These are phyloP conservation scores for Hypomyces perniciosus DNA, from an alignment of 2,329 filamentous ascomycete species.

Conservation along the genomic window DNA sequence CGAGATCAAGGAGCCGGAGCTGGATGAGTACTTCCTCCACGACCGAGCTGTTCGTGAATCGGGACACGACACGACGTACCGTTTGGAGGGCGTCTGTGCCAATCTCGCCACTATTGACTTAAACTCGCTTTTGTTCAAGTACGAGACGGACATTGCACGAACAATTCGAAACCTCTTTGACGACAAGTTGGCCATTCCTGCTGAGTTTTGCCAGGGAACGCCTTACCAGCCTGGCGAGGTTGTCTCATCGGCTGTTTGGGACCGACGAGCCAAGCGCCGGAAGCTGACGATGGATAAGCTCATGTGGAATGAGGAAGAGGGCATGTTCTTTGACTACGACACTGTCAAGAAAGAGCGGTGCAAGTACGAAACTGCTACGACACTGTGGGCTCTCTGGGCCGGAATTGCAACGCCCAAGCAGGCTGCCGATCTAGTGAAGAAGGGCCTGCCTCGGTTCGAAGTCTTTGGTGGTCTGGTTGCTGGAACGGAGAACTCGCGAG, in stretches of 20 bases:
- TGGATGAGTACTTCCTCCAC: slow-evolving; percentile 94
- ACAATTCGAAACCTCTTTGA: slow-evolving; percentile 79
- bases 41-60: slow-evolving; percentile 94
- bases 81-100: slow-evolving; percentile 80
- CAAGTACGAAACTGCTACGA: slow-evolving; percentile 84
- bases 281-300: slow-evolving; percentile 86
- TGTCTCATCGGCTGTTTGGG: slow-evolving; percentile 83
- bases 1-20: slow-evolving; percentile 70
- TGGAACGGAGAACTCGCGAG: slow-evolving; percentile 84
- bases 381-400: slow-evolving; percentile 97
- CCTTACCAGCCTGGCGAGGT: slow-evolving; percentile 58
- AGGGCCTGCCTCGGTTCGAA: slow-evolving; percentile 82
- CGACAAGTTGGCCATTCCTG: slow-evolving; percentile 75
- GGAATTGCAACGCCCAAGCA: slow-evolving; percentile 80
- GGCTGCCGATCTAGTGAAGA: slow-evolving; percentile 74
- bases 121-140: slow-evolving; percentile 94
- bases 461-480: slow-evolving; percentile 81
- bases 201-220: slow-evolving; percentile 69
- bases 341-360: slow-evolving; percentile 74
- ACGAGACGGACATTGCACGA: slow-evolving; percentile 86
- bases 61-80: slow-evolving; percentile 93
- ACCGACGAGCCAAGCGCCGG: slow-evolving; percentile 77
- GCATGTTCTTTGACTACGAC: slow-evolving; percentile 98
- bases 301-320: slow-evolving; percentile 84
- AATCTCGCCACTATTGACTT: slow-evolving; percentile 90